A percentile compares a stretch with the other conserved stretches of the same genome.
Conservation (phyloP, 139 green algal genomes). For the Zygnema cylindricum region DNA sequence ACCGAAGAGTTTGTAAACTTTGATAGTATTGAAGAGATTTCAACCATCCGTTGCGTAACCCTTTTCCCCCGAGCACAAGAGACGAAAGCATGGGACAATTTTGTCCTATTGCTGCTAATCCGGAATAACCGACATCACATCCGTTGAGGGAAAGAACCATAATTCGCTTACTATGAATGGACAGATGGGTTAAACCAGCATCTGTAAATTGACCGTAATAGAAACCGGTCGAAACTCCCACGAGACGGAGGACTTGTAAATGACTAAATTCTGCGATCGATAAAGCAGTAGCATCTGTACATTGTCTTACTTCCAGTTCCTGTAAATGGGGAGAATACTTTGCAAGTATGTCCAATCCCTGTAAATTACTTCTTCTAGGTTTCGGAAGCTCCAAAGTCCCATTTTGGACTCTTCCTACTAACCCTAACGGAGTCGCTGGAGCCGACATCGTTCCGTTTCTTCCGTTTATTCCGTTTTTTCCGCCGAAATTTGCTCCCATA, state of each 20-base stretch:
- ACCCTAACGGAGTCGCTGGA: neutral
- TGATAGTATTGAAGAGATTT: constrained; percentile 4
- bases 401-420: neutral
- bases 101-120: constrained; percentile 12
- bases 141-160: constrained; percentile 33
- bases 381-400: neutral
- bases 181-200: constrained; percentile 1
- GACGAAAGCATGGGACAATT: constrained; percentile 44
- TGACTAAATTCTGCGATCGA: constrained; percentile 25
- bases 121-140: constrained; percentile 17
- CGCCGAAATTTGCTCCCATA: neutral
- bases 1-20: constrained; percentile 34
- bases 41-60: constrained; percentile 15
- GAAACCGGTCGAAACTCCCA: constrained; percentile 33
- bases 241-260: constrained; percentile 41
- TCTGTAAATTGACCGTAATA: constrained; percentile 44
- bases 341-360: constrained; percentile 45
- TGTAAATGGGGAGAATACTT: constrained; percentile 18
- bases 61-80: constrained; percentile 12
- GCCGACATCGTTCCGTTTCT: neutral
- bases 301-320: constrained; percentile 45
- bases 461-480: neutral
- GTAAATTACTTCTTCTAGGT: neutral
- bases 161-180: constrained; percentile 20
- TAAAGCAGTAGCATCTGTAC: constrained; percentile 27